Evolutionary conservation across 805 yeast genomes (phyloP).

Genomic region (Zygosaccharomyces rouxii): DNA sequence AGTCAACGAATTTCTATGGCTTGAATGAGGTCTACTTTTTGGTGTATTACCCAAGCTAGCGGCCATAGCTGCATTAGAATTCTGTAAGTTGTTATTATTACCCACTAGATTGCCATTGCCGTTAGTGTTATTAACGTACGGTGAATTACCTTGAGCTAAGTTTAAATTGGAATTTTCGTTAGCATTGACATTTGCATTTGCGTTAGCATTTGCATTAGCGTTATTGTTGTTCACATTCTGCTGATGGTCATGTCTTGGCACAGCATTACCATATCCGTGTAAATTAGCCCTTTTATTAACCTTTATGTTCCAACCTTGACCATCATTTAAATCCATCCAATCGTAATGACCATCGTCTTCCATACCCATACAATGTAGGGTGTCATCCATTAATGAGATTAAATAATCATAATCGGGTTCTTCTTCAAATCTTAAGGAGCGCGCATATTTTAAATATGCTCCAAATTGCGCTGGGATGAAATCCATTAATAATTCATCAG

Average conservation of each 20-base stretch:
- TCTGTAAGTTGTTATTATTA: conserved; percentile 1
- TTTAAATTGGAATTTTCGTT: conserved; percentile 1
- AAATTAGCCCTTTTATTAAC: conserved; percentile 74
- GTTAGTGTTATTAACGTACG: conserved; percentile 19
- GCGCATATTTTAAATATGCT: conserved; percentile 63
- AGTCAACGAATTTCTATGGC: conserved; percentile 12
- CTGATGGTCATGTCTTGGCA: conserved; percentile 37
- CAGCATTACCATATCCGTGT: conserved; percentile 78
- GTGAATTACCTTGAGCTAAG: conserved; percentile 25
- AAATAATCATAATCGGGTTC: conserved; percentile 73
- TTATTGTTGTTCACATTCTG: conserved; percentile 17
- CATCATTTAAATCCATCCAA: conserved; percentile 76
- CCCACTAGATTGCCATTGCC: conserved; percentile 3
- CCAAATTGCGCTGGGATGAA: conserved; percentile 71
- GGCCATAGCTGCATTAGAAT: neutral
- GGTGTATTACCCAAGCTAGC: neutral
- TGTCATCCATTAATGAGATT: conserved; percentile 55
- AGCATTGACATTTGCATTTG: conserved; percentile 8
- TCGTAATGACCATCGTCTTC: conserved; percentile 67
- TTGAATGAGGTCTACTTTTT: conserved; percentile 12
- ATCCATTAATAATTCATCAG: conserved; percentile 52
- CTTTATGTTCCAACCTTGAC: conserved; percentile 75
- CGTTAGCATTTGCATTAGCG: conserved; percentile 4
- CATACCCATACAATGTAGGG: conserved; percentile 53
- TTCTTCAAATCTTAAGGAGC: conserved; percentile 69